A percentile compares a stretch with the other conserved stretches of the same genome.
phyloP scores from a whole-genome alignment of 371 early-diverging fungal species.

The Syncephalis plumigaleata region DNA sequence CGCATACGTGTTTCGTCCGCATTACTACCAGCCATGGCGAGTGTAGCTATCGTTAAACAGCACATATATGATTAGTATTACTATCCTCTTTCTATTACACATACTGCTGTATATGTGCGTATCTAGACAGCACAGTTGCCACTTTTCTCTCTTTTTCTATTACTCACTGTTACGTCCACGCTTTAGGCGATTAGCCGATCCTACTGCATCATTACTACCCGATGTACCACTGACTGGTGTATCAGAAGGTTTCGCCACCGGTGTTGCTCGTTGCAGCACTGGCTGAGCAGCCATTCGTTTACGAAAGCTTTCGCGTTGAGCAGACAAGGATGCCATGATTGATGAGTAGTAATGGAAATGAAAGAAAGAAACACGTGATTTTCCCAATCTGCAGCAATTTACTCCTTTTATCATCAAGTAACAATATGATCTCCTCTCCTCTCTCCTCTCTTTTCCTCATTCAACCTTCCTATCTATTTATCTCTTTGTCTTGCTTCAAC shows the following conservation, averaged over 20 bases:
- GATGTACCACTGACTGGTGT: conserved; percentile 8
- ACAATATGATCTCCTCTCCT: too few relatives aligned
- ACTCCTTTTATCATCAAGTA: too few relatives aligned
- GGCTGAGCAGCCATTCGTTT: conserved; percentile 24
- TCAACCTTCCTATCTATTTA: too few relatives aligned
- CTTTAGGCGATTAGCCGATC: not conserved
- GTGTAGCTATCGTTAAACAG: not conserved
- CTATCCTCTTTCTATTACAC: not conserved
- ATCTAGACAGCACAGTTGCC: not conserved
- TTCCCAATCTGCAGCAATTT: too few relatives aligned
- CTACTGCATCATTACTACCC: conserved; percentile 12
- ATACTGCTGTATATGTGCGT: not conserved
- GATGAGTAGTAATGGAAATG: too few relatives aligned
- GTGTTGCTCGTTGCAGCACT: conserved; percentile 15
- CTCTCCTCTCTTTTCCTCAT: too few relatives aligned
- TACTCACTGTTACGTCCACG: not conserved
- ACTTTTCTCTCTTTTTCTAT: not conserved
- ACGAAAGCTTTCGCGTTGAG: conserved; percentile 16
- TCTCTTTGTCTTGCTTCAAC: too few relatives aligned
- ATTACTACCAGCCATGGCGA: not conserved
- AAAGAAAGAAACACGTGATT: too few relatives aligned
- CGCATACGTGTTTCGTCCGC: not conserved
- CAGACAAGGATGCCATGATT: conserved; percentile 13
- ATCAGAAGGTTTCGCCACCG: conserved; percentile 6
- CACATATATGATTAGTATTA: not conserved